Percentiles rank a stretch among this genome's conserved stretches.
phyloP scores from a whole-genome alignment of 345 rosid genomes.

The Lepidium sativum region DNA sequence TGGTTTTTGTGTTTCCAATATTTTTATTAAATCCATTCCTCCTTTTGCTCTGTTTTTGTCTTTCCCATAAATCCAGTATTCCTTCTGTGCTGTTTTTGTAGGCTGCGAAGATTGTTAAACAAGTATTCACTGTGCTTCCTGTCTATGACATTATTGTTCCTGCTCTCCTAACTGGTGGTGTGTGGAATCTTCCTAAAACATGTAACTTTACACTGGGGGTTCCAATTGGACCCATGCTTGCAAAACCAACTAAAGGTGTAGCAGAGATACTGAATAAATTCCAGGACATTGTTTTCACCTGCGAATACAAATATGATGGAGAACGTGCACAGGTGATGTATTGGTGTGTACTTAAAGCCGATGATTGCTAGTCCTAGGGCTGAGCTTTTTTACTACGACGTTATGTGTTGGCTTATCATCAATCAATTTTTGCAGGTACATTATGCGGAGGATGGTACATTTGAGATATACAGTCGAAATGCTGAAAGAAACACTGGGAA shows the following conservation, averaged over 20 bases:
- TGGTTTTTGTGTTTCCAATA: constrained; percentile 3
- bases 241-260: constrained; percentile 83
- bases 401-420: constrained; percentile 1
- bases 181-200: constrained; percentile 76
- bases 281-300: constrained; percentile 66
- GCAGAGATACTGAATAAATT: constrained; percentile 77
- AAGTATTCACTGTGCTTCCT: constrained; percentile 84
- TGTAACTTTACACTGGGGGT: constrained; percentile 73
- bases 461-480: constrained; percentile 94
- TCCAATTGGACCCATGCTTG: constrained; percentile 95
- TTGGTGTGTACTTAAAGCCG: not conserved
- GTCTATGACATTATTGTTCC: constrained; percentile 81
- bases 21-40: not conserved
- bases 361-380: not conserved
- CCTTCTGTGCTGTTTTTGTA: constrained; percentile 24
- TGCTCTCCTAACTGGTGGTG: constrained; percentile 66
- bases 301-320: constrained; percentile 96
- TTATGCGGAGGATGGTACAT: constrained; percentile 74
- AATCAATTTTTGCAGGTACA: constrained; percentile 49
- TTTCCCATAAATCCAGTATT: not conserved
- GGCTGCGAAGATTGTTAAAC: constrained; percentile 90
- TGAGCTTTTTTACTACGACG: not conserved
- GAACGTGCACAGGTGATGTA: constrained; percentile 88
- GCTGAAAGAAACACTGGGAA: constrained; percentile 89
- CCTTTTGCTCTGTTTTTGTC: not conserved